These are phyloP conservation scores for Hemisphaericaspora subhashii DNA, from an alignment of 1,139 yeast species.

Conservation along the genomic window DNA sequence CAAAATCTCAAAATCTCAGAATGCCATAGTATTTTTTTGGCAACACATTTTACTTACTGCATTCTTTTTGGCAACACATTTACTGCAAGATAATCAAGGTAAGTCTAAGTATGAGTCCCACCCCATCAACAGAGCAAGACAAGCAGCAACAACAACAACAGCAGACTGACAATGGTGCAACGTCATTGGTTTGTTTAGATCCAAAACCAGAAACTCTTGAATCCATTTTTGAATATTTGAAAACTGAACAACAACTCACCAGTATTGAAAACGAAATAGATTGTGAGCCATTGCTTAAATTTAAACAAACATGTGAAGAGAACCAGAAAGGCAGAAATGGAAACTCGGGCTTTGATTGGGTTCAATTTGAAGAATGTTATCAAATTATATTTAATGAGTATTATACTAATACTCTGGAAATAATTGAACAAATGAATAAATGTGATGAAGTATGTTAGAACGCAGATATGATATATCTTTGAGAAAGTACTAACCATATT, in stretches of 20 bases:
- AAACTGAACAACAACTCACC: background rate
- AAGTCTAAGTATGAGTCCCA: background rate
- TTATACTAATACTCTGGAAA: slow-evolving; percentile 14
- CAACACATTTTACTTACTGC: too few species aligned
- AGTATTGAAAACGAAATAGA: background rate
- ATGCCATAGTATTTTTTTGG: too few species aligned
- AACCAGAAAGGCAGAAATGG: background rate
- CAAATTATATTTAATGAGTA: slow-evolving; percentile 20
- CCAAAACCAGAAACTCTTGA: slow-evolving; percentile 3
- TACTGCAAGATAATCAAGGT: background rate
- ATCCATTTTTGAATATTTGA: slow-evolving; percentile 5
- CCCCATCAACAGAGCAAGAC: background rate
- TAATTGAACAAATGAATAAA: slow-evolving; percentile 19
- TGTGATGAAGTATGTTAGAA: slow-evolving; percentile 19
- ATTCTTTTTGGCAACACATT: background rate
- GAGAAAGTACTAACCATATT: background rate
- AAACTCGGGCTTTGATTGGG: slow-evolving; percentile 16
- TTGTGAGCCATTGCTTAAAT: background rate
- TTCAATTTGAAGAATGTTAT: slow-evolving; percentile 15
- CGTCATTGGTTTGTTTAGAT: too few species aligned
- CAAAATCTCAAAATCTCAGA: too few species aligned
- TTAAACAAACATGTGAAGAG: slow-evolving; percentile 1
- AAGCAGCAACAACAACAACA: too few species aligned
- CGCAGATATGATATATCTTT: background rate
- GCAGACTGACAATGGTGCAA: too few species aligned